Base-by-base conservation (phyloP, 768 basidiomycete genomes). In the Termitomyces sp. region DNA sequence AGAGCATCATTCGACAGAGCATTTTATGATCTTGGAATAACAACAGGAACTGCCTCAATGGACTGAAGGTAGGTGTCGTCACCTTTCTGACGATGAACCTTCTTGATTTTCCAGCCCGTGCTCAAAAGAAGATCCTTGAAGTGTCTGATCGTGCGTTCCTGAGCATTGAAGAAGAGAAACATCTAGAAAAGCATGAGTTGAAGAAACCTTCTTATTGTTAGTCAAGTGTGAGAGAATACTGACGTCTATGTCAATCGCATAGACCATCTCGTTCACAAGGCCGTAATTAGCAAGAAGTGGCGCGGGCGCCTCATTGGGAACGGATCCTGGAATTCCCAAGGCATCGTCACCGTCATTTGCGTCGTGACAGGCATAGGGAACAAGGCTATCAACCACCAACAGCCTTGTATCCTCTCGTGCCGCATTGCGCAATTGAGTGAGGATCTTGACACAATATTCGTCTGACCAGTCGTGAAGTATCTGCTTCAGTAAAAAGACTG, bases 281-380 rank as follows among this genome's bases (percentile, higher is more conserved):
- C 76, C 76, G 31, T 70, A 72, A 53, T 78, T 76, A 2, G 76
- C 68, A 26, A 78, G 65, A 4, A 78, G 60, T 4, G 76, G 76
- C 2, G 55, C 64, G 14, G 73, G 57, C 4, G 57, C 57, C 34
- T 58, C 57, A 1, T 39, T n/a, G 7, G 50, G 57, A 46, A 53
- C 22, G 69, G 0, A 73, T 1, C 68, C 69, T 16, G 67, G 63
- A 29, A 71, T 67, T 39, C 36, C 58, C 26, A 62, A 22, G 36
- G 41, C 18, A 9, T 59, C 53, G 27, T 39, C 55, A 32, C 31
- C 43, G 5, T 44, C 59, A 1, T 26, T 52, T 31, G 51, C 34
- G 20, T 53, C 59, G 7, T 31, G 54, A 41, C 58, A 59, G 14
- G 58, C 58, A 34, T 36, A 51, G 12, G 56, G 48, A 36, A 61